These are phyloP conservation scores for Hirsutella thompsonii DNA, from an alignment of 2,329 filamentous ascomycete genomes.

Conservation along the genomic window DNA sequence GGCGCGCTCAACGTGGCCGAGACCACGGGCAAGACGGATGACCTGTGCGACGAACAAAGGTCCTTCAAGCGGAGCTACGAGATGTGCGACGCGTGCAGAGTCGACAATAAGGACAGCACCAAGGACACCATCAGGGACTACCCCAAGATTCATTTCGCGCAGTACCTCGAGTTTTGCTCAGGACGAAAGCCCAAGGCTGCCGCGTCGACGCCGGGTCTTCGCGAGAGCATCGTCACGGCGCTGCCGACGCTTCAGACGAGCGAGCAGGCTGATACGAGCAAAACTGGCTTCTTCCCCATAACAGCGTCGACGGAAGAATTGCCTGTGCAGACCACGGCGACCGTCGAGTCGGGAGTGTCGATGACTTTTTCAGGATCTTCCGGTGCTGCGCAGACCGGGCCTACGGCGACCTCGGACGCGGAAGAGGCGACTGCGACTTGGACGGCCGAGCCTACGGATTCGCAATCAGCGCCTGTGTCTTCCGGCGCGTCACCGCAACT, in stretches of 20 bases:
- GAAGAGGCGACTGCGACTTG: no score
- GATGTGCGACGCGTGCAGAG: conserved; percentile 30
- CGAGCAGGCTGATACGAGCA: conserved; percentile 12
- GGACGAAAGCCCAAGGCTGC: conserved; percentile 10
- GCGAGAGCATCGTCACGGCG: conserved; percentile 12
- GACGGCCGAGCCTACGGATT: no score
- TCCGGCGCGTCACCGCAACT: no score
- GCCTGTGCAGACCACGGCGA: not conserved
- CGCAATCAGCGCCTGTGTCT: no score
- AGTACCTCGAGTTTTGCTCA: conserved; percentile 34
- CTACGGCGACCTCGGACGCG: conserved; percentile 1
- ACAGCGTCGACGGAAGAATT: not conserved
- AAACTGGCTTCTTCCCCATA: conserved; percentile 9
- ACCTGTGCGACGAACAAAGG: conserved; percentile 30
- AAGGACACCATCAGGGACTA: conserved; percentile 20
- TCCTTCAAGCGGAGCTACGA: conserved; percentile 24
- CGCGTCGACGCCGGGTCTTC: conserved; percentile 3
- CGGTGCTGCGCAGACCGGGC: no score
- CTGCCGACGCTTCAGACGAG: conserved; percentile 11
- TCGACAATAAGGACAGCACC: conserved; percentile 8
- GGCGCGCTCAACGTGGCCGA: conserved; percentile 32
- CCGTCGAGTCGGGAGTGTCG: not conserved
- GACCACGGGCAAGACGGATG: conserved; percentile 28
- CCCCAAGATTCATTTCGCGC: conserved; percentile 23
- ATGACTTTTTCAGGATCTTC: conserved; percentile 1